These are phyloP conservation scores for Backusella liffmaniae DNA, from an alignment of 192 early-diverging fungal species.

Conservation along the genomic window DNA sequence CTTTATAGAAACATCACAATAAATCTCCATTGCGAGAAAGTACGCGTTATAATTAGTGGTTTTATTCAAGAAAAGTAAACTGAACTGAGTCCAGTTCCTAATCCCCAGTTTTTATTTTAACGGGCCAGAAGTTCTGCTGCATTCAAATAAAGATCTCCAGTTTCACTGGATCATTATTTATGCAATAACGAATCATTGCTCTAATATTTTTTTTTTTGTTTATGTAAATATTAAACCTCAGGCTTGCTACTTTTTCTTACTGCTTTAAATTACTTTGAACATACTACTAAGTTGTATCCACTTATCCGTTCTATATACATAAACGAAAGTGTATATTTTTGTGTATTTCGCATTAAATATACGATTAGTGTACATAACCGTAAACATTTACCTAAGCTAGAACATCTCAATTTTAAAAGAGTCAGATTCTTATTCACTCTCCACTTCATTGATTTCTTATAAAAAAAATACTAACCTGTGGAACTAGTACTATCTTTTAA, in stretches of 20 bases:
- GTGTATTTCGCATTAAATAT: background rate
- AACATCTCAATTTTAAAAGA: background rate
- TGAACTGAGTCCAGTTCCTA: slow-evolving; percentile 19
- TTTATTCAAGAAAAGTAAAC: background rate
- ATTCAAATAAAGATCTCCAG: slow-evolving; percentile 26
- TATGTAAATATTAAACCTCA: background rate
- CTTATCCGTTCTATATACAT: background rate
- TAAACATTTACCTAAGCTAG: background rate
- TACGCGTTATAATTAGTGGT: background rate
- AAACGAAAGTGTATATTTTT: background rate
- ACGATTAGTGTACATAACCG: background rate
- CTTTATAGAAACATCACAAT: background rate
- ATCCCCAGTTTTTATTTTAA: slow-evolving; percentile 12
- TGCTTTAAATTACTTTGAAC: background rate
- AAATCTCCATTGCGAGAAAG: background rate
- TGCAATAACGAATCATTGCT: background rate
- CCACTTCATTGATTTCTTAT: background rate
- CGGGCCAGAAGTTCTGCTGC: slow-evolving; percentile 28
- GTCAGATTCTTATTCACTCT: background rate
- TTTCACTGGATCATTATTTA: slow-evolving; percentile 28
- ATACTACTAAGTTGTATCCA: background rate
- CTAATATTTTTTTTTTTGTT: background rate
- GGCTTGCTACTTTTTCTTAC: background rate
- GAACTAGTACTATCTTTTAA: background rate
- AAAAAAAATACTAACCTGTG: background rate